Conservation (phyloP, 805 yeast genomes). For the Starmera quercuum region DNA sequence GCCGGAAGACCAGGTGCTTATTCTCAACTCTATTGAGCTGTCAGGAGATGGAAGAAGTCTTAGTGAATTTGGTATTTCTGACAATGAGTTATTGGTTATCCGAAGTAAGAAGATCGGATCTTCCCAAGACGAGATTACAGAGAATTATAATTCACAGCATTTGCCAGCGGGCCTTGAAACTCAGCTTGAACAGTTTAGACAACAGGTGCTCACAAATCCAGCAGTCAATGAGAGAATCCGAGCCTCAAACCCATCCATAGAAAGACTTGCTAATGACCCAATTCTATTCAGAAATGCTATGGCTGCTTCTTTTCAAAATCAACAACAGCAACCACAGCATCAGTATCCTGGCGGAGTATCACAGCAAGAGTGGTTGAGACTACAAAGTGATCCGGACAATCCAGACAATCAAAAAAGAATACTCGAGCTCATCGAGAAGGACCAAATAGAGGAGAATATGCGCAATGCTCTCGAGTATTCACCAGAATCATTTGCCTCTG, state of each 20-base stretch:
- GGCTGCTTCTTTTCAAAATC: constrained; percentile 26
- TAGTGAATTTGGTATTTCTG: constrained; percentile 37
- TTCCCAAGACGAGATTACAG: not conserved
- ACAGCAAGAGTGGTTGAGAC: constrained; percentile 37
- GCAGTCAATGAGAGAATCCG: constrained; percentile 27
- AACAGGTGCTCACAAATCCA: constrained; percentile 37
- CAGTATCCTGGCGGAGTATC: constrained; percentile 27
- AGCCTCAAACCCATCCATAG: constrained; percentile 39
- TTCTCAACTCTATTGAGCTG: constrained; percentile 38
- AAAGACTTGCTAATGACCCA: constrained; percentile 38
- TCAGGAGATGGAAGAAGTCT: constrained; percentile 29
- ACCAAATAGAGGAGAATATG: constrained; percentile 74
- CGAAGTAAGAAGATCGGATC: constrained; percentile 2
- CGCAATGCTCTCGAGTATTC: constrained; percentile 75
- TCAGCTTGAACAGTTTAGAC: constrained; percentile 41
- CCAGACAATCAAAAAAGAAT: constrained; percentile 62
- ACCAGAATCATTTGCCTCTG: constrained; percentile 83
- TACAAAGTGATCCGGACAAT: constrained; percentile 61
- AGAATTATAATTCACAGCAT: not conserved
- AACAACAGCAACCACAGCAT: constrained; percentile 6
- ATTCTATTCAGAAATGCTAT: constrained; percentile 34
- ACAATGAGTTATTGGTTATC: constrained; percentile 44
- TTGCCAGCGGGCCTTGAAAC: constrained; percentile 11
- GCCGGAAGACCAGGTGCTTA: constrained; percentile 38
- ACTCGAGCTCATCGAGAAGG: constrained; percentile 58